These are phyloP conservation scores for Corchorus capsularis DNA, from an alignment of 345 rosid genomes.

Conservation along the genomic window DNA sequence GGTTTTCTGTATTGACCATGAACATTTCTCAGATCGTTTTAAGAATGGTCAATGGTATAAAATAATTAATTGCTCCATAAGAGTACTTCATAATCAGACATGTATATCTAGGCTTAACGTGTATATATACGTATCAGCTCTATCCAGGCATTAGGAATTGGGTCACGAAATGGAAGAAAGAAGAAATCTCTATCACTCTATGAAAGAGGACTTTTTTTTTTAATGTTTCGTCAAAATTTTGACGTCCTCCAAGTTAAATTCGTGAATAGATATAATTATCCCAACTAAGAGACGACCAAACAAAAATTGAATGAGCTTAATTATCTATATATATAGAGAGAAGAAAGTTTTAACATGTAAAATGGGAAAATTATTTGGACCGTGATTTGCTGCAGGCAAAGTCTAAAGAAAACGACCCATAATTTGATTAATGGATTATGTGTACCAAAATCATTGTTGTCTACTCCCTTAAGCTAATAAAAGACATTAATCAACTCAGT, in stretches of 20 bases:
- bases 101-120: too few relatives aligned
- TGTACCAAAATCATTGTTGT: background rate
- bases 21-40: background rate
- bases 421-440: background rate
- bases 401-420: background rate
- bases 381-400: background rate
- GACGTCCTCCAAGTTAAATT: too few relatives aligned
- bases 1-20: background rate
- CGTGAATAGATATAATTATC: too few relatives aligned
- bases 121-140: too few relatives aligned
- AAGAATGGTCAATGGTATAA: background rate
- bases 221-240: background rate
- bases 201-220: too few relatives aligned
- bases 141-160: too few relatives aligned
- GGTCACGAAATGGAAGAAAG: too few relatives aligned
- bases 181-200: background rate
- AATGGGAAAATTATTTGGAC: background rate
- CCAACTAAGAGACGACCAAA: background rate
- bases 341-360: background rate
- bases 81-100: too few relatives aligned
- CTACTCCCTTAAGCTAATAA: background rate
- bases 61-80: too few relatives aligned
- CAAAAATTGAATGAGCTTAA: background rate
- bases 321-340: too few relatives aligned
- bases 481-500: background rate